Evolutionary conservation across 2,329 filamentous ascomycete genomes (phyloP), one percentile per base, ranked within the genome.

Genomic region (Colletotrichum melonis): DNA sequence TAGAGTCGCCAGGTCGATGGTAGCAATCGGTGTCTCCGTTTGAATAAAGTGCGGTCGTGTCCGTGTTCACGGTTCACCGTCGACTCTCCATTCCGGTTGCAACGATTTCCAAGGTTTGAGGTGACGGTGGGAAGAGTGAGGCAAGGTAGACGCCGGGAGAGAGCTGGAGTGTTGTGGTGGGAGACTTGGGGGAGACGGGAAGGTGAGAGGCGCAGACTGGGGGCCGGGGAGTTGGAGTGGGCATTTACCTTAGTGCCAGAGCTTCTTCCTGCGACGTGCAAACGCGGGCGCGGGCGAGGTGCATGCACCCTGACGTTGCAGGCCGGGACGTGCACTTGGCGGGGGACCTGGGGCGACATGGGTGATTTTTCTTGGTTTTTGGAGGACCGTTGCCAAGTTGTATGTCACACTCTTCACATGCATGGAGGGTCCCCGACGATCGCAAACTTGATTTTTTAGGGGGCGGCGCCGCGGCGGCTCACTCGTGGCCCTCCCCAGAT

Each of bases 301-400:
- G 69, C 70, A 73, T 73, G 70, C 66, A 73, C 70, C 60, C 67
- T 73, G 71, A 73, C 71, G 71, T 73, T 73, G 71, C 67, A 66
- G 67, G 22, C 46, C 28, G 62, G 62, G 62, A 66, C 71, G 71
- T 70, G 71, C 71, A 42, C 56, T 66, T 71, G 56, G 71, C 56
- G 67, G 67, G 66, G 70, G 59, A 59, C 69, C 67, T 72, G 64
- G 64, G 56, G 32, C 14, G 8, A 24, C 26, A 49, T 59, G 54
- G 59, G 67, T 67, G 60, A 62, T 49, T 70, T 73, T 73, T 67
- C 67, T 70, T 70, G 71, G 71, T 73, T 71, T 71, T 73, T 70
- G 70, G 70, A 57, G 70, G 70, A 57, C 57, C 32, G 67, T 70
- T 52, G 71, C 71, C 71, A 71, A 73, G 67, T 70, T 73, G 56